These are phyloP conservation scores for Pseudomonodictys pantanalensis DNA, from an alignment of 495 filamentous ascomycete species.

Conservation along the genomic window DNA sequence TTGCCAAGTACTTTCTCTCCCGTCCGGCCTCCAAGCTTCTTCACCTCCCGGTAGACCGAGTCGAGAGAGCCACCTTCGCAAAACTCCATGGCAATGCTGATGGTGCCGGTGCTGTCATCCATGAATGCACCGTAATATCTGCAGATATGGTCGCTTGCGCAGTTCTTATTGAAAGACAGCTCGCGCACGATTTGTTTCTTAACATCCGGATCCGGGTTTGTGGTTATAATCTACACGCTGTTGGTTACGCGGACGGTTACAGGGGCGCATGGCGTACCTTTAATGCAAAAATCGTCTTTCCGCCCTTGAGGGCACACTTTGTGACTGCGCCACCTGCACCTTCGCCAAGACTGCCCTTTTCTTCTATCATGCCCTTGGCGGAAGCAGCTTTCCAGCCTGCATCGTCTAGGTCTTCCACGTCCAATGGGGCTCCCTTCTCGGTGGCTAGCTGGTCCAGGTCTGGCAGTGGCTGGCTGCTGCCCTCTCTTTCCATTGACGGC, in stretches of 20 bases:
- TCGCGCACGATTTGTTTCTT: constrained; percentile 97
- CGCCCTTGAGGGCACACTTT: constrained; percentile 78
- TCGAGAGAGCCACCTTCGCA: constrained; percentile 95
- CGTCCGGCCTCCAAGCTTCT: constrained; percentile 87
- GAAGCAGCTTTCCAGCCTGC: constrained; percentile 92
- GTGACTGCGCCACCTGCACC: constrained; percentile 96
- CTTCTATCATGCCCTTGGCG: constrained; percentile 77
- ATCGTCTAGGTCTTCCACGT: constrained; percentile 93
- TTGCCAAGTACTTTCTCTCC: constrained; percentile 99
- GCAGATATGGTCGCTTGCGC: constrained; percentile 89
- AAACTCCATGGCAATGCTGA: constrained; percentile 98
- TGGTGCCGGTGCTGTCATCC: constrained; percentile 87
- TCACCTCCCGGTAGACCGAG: constrained; percentile 94
- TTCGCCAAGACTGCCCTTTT: constrained; percentile 88
- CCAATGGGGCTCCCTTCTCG: constrained; percentile 74
- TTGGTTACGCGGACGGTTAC: constrained; percentile 21
- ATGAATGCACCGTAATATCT: constrained; percentile 95
- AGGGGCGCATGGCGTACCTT: constrained; percentile 61
- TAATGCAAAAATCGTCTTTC: constrained; percentile 91
- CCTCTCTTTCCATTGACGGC: constrained; percentile 70
- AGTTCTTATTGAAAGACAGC: constrained; percentile 95
- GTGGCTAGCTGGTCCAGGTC: constrained; percentile 71
- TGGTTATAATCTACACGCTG: constrained; percentile 78
- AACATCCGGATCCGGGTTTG: constrained; percentile 93
- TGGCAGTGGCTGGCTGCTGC: constrained; percentile 62